These are phyloP conservation scores for Solanum hybrid DNA, from an alignment of 305 asterid genomes.

Conservation along the genomic window DNA sequence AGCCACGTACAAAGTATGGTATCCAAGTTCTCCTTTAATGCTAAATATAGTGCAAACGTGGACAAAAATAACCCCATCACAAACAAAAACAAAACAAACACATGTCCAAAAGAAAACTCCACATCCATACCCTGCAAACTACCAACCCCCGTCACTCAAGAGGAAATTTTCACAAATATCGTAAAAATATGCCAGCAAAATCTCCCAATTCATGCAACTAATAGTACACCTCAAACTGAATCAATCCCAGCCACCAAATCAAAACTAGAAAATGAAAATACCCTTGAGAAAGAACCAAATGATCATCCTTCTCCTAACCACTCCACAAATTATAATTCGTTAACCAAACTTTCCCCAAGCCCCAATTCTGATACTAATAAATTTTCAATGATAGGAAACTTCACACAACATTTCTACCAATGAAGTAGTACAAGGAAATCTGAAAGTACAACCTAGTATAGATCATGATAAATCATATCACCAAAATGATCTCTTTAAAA, in stretches of 20 bases:
- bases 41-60: not conserved
- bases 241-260: not conserved
- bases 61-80: not conserved
- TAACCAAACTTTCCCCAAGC: not conserved
- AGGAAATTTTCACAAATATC: not conserved
- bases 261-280: not conserved
- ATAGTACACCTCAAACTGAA: not conserved
- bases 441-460: not conserved
- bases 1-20: no score
- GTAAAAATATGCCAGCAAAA: not conserved
- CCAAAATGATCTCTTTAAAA: not conserved
- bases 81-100: no score
- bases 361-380: not conserved
- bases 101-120: not conserved
- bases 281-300: not conserved
- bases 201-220: not conserved
- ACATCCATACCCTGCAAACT: not conserved
- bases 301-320: not conserved
- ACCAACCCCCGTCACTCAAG: not conserved
- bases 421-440: not conserved
- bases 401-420: not conserved
- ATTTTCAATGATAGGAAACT: not conserved
- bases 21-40: no score
- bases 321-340: not conserved
- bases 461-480: not conserved